These are phyloP conservation scores for Ogataea neopini DNA, from an alignment of 805 yeast species.

Conservation along the genomic window DNA sequence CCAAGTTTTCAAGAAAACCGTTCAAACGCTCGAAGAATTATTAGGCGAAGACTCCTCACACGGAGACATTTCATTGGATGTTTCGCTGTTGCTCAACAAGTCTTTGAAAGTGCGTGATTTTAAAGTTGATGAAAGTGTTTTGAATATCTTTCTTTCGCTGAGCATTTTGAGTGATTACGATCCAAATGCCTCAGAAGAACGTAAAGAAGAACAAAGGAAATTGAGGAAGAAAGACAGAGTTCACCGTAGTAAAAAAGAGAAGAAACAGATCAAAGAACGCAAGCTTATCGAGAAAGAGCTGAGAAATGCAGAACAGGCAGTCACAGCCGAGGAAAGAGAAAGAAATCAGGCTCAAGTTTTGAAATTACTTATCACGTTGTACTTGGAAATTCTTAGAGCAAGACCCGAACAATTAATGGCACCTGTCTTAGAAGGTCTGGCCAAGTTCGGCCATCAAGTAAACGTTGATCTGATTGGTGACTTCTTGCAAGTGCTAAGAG, in stretches of 20 bases:
- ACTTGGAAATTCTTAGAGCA: conserved; percentile 72
- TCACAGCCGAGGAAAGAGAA: conserved; percentile 86
- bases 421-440: conserved; percentile 86
- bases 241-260: conserved; percentile 86
- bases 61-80: conserved; percentile 79
- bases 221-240: conserved; percentile 84
- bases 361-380: conserved; percentile 68
- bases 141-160: conserved; percentile 71
- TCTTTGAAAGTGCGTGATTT: conserved; percentile 72
- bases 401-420: conserved; percentile 71
- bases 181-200: conserved; percentile 57
- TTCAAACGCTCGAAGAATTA: conserved; percentile 67
- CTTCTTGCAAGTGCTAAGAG: conserved; percentile 84
- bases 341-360: conserved; percentile 81
- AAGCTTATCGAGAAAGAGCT: conserved; percentile 87
- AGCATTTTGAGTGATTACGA: conserved; percentile 69
- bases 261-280: conserved; percentile 83
- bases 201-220: conserved; percentile 47
- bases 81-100: conserved; percentile 66
- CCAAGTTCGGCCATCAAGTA: conserved; percentile 88
- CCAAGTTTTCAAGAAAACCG: conserved; percentile 54
- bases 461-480: conserved; percentile 93
- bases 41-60: conserved; percentile 72
- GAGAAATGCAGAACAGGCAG: conserved; percentile 81
- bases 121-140: conserved; percentile 79